Evolutionary conservation across 768 basidiomycete species (phyloP), one percentile per base, ranked within the genome.

Genomic region (Hypsizygus marmoreus): DNA sequence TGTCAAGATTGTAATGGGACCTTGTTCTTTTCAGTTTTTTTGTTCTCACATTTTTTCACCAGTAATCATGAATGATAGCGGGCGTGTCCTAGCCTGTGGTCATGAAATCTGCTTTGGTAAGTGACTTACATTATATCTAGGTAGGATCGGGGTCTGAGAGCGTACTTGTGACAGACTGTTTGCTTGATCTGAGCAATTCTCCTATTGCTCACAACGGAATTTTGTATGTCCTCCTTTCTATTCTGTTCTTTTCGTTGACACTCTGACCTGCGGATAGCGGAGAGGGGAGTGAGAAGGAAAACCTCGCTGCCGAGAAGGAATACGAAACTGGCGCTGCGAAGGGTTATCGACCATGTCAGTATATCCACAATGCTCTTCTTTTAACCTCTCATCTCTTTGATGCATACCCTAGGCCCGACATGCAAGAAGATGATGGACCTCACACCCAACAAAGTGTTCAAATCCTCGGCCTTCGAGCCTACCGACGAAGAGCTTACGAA

Each of bases 381-480:
- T 41, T 23, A 31, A 22, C 17, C 19, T 26, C 25, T 29, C 1
- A n/a, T 53, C 13, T 8, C 10, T 26, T 9, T 40, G 14, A 41
- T 24, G 35, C 34, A 42, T 14, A 35, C 12, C 4, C 26, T 6
- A 84, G 83, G 86, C 60, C 84, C 84, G 6, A 79, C 70, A 1
- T 93, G 91, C 66, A 80, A 82, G 57, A 75, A 74, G 55, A 82
- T 83, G 72, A 74, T 78, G 42, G 80, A 86, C 49, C 67, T 80
- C 13, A 65, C 67, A 6, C 64, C 69, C 7, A 63, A 64, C 20
- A 75, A 74, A 42, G 65, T 84, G 22, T 93, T 86, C 75, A 72
- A 72, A 34, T 72, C 81, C 1, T 61, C 66, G 2, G 86, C 87
- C 0, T 92, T 93, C 56, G 79, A 86, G 55, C 86, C 89, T 0